These are phyloP conservation scores for Syzygium malaccense DNA, from an alignment of 441 rosid species.

Conservation along the genomic window DNA sequence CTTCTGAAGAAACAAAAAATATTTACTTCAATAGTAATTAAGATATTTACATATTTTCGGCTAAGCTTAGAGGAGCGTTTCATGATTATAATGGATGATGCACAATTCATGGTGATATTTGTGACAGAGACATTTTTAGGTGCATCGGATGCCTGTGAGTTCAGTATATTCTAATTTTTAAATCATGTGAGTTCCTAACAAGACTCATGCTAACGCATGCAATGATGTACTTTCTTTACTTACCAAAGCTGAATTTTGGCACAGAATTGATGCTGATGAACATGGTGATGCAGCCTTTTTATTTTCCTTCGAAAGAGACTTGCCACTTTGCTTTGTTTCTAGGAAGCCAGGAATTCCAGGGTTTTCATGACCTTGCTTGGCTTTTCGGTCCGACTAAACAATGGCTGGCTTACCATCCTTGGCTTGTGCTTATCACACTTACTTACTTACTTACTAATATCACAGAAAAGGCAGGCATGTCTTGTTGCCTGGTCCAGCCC, in stretches of 20 bases:
- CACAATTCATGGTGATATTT: no score
- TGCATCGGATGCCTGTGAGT: background rate
- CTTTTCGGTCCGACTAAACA: background rate
- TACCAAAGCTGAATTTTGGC: background rate
- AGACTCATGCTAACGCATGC: background rate
- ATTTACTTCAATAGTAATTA: no score
- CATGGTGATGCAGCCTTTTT: background rate
- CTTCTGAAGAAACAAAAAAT: no score
- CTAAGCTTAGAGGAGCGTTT: no score
- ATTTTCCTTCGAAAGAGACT: background rate
- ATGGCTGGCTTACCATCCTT: background rate
- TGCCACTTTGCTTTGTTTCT: background rate
- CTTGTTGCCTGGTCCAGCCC: no score
- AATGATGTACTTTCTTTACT: background rate
- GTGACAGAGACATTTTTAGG: background rate
- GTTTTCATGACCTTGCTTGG: background rate
- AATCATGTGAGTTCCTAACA: background rate
- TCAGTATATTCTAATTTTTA: fast-evolving
- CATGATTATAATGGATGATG: no score
- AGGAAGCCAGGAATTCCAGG: background rate
- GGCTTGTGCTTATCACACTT: no score
- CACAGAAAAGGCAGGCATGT: no score
- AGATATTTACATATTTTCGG: no score
- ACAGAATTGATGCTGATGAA: background rate
- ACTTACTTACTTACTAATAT: no score